These are phyloP conservation scores for Abrus pulchellus DNA, from an alignment of 306 rosid species.

Conservation along the genomic window DNA sequence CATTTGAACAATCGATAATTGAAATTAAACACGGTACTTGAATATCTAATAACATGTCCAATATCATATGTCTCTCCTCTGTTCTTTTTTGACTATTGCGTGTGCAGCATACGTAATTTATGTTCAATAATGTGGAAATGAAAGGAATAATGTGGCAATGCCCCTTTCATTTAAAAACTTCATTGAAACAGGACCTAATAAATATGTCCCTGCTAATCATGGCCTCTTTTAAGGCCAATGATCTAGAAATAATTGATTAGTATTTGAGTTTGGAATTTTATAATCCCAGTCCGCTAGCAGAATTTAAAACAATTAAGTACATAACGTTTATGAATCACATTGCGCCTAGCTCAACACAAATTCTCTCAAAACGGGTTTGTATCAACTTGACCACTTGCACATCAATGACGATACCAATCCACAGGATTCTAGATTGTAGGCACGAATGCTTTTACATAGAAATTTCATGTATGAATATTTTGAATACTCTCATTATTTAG, in stretches of 20 bases:
- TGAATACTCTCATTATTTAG: neutral
- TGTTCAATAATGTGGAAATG: conserved; percentile 19
- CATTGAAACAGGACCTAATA: neutral
- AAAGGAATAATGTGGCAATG: neutral
- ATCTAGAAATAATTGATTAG: neutral
- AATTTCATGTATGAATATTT: neutral
- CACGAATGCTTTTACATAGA: neutral
- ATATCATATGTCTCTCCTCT: neutral
- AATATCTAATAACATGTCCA: conserved; percentile 18
- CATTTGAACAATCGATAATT: neutral
- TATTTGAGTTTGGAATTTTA: conserved; percentile 18
- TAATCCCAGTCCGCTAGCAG: neutral
- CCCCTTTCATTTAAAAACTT: neutral
- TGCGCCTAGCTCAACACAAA: conserved; percentile 24
- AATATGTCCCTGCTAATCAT: neutral
- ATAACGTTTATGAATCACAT: conserved; percentile 1
- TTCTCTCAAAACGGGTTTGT: neutral
- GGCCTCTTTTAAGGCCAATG: conserved; percentile 10
- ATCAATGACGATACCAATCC: neutral
- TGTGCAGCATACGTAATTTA: conserved; percentile 3
- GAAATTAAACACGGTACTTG: neutral
- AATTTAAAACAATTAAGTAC: neutral
- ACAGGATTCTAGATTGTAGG: conserved; percentile 29
- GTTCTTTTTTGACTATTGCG: conserved; percentile 41
- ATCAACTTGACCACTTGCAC: neutral